Base-by-base conservation (phyloP, 257 asterid species). In the Nyctanthes arbortristis region DNA sequence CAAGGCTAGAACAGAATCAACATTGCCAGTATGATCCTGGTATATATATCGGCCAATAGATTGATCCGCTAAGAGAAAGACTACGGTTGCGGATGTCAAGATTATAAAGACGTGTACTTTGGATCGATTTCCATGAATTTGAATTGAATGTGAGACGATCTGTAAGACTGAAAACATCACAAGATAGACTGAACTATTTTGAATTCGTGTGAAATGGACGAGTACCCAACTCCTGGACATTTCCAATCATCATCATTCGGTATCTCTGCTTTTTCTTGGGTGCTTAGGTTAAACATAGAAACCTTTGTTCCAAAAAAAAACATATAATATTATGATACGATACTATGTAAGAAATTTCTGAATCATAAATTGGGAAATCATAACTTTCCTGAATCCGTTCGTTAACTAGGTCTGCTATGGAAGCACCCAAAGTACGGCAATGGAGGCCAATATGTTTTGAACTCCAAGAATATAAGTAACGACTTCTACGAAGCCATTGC, bases 51-150 rank as follows among this genome's bases (percentile, higher is more conserved):
- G 18, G 27, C 27, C 56, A 47, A 45, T 45, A 45, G 5, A 45
- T 45, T 12, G 2, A 8, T n/a, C 25, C 11, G 18, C 18, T 18
- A 14, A 47, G n/a, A n/a, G n/a, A n/a, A n/a, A n/a, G n/a, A n/a
- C 0, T 5, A 3, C 0, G 0, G 1, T 2, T 4, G 49, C 2
- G 0, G 16, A 12, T 5, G 7, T 5, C 0, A 12, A 12, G 7
- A n/a, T n/a, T 16, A 10, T 0, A 5, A 22, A n/a, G 55, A 18
- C 11, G 55, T 0, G 1, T 1, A 45, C 24, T n/a, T n/a, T n/a
- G 9, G 7, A 0, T 18, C 22, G 18, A 45, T 1, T 18, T 45
- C 55, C 55, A 45, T 5, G 55, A 45, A 45, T 45, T 25, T 14
- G 55, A n/a, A 5, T n/a, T 45, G 10, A 16, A 45, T n/a, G 0